These are phyloP conservation scores for Gentiana straminea DNA, from an alignment of 257 asterid species.

Conservation along the genomic window DNA sequence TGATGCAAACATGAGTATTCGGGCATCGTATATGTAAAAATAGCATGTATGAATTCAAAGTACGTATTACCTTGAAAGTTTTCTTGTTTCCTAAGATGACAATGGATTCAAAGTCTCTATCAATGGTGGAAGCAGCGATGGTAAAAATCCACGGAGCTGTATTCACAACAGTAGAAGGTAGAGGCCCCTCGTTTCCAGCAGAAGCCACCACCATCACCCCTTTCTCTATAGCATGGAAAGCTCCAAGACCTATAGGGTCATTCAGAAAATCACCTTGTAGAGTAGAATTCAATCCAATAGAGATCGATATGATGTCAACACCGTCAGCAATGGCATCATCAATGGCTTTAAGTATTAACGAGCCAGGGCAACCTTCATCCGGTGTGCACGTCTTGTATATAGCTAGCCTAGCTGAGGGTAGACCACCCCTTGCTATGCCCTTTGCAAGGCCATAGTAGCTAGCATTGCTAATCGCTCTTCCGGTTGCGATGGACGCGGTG, in stretches of 20 bases:
- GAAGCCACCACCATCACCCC: conserved; percentile 60
- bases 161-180: conserved; percentile 24
- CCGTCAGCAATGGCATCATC: conserved; percentile 68
- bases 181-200: conserved; percentile 65
- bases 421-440: conserved; percentile 73
- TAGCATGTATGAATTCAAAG: too few relatives aligned
- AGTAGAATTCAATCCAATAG: conserved; percentile 38
- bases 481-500: conserved; percentile 71
- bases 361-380: conserved; percentile 38
- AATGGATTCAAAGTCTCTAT: conserved; percentile 46
- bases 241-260: conserved; percentile 56
- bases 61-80: conserved; percentile 34
- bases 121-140: conserved; percentile 68
- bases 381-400: conserved; percentile 50
- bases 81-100: conserved; percentile 42
- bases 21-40: too few relatives aligned
- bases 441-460: conserved; percentile 55
- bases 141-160: conserved; percentile 82
- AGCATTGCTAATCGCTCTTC: conserved; percentile 43
- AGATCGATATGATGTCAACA: conserved; percentile 52
- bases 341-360: conserved; percentile 42
- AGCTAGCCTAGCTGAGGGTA: conserved; percentile 57
- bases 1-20: too few relatives aligned
- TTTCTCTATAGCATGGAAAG: conserved; percentile 57
- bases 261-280: conserved; percentile 15